These are phyloP conservation scores for Lactarius hengduanensis DNA, from an alignment of 768 basidiomycete species.

Conservation along the genomic window DNA sequence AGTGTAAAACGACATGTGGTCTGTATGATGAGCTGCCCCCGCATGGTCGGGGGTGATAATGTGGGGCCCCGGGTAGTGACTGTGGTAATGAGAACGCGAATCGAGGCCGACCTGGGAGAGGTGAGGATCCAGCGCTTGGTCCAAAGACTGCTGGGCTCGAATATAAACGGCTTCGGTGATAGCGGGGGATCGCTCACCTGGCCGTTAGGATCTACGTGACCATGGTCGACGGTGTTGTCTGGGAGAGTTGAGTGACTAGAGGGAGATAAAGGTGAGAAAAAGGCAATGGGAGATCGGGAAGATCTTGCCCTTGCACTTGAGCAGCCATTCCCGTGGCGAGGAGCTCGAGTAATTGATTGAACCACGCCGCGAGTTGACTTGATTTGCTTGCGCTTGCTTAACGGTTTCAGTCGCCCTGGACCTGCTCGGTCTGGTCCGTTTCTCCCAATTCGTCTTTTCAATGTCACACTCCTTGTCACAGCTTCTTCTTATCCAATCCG, in stretches of 20 bases:
- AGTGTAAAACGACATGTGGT: constrained; percentile 27
- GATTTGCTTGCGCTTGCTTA: constrained; percentile 23
- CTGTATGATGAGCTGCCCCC: constrained; percentile 26
- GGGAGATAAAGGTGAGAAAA: constrained; percentile 28
- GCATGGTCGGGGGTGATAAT: constrained; percentile 27
- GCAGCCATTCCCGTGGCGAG: constrained; percentile 29
- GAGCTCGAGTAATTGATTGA: constrained; percentile 25
- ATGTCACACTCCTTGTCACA: constrained; percentile 19
- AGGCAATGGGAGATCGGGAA: constrained; percentile 26
- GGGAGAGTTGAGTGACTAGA: constrained; percentile 27
- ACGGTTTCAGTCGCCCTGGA: constrained; percentile 26
- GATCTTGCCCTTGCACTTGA: constrained; percentile 30
- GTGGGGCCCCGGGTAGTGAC: constrained; percentile 26
- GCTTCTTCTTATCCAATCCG: constrained; percentile 32
- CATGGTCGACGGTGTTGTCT: constrained; percentile 29
- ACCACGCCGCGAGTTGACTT: constrained; percentile 27
- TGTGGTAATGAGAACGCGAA: constrained; percentile 29
- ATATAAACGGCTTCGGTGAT: constrained; percentile 21
- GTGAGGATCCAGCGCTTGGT: constrained; percentile 31
- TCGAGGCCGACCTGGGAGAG: constrained; percentile 29
- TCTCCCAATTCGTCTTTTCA: constrained; percentile 14
- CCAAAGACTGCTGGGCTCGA: constrained; percentile 23
- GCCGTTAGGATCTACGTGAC: constrained; percentile 29
- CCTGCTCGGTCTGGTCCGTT: constrained; percentile 25
- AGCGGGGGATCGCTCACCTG: constrained; percentile 26